These are phyloP conservation scores for Ogataea salicorniae DNA, from an alignment of 805 yeast species.

Conservation along the genomic window DNA sequence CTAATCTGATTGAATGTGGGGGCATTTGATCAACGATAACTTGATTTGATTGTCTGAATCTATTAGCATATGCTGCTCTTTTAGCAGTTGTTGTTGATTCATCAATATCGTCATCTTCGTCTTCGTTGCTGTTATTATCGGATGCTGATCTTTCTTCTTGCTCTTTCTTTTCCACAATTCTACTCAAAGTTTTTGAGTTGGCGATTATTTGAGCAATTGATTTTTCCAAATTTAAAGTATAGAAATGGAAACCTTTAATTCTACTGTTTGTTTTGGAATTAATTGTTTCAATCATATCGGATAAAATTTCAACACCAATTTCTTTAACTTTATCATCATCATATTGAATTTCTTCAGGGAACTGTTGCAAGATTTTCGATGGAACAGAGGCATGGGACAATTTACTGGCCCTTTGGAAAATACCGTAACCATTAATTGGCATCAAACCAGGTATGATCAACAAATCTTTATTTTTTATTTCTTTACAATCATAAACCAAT, in stretches of 20 bases:
- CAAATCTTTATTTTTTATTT: conserved; percentile 34
- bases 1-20: conserved; percentile 11
- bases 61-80: conserved; percentile 31
- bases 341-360: conserved; percentile 52
- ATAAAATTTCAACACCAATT: conserved; percentile 72
- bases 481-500: conserved; percentile 35
- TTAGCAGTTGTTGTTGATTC: conserved; percentile 28
- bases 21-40: conserved; percentile 26
- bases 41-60: conserved; percentile 28
- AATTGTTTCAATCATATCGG: conserved; percentile 57
- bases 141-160: conserved; percentile 28
- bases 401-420: conserved; percentile 84
- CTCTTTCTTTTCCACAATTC: conserved; percentile 37
- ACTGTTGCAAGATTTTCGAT: conserved; percentile 39
- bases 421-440: conserved; percentile 82
- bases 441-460: conserved; percentile 82
- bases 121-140: conserved; percentile 27
- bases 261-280: conserved; percentile 48
- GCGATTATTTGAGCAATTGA: conserved; percentile 83
- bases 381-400: conserved; percentile 87
- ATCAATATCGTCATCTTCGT: conserved; percentile 26
- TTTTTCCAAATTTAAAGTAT: conserved; percentile 87
- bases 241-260: conserved; percentile 85
- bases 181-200: conserved; percentile 47
- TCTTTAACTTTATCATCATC: conserved; percentile 80